Percentiles rank a stretch among this genome's conserved stretches.
phyloP scores from a whole-genome alignment of 768 basidiomycete species.

The Mrakia blollopis region DNA sequence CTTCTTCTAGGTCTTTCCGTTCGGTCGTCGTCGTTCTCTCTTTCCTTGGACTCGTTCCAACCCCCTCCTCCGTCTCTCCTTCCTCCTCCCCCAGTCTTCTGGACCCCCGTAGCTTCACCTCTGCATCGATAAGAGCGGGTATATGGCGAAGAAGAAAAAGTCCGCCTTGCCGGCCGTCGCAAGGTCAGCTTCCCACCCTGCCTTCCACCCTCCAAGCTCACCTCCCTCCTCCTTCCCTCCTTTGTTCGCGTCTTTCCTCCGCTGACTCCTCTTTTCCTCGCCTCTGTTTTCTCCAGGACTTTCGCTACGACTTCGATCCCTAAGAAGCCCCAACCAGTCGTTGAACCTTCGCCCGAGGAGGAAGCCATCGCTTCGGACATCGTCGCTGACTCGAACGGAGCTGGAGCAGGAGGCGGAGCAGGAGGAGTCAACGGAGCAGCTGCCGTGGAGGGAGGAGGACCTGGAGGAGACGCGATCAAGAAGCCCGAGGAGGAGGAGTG shows the following conservation, averaged over 20 bases:
- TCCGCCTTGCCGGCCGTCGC: constrained; percentile 67
- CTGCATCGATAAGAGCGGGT: not conserved
- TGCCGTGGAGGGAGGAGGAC: constrained; percentile 15
- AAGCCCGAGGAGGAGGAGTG: constrained; percentile 32
- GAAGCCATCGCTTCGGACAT: constrained; percentile 41
- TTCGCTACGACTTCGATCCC: constrained; percentile 66
- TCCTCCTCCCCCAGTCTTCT: not conserved
- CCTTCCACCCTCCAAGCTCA: constrained; percentile 6
- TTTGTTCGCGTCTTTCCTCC: not conserved
- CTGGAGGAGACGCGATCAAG: constrained; percentile 45
- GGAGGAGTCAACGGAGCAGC: not conserved
- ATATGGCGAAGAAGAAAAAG: constrained; percentile 81
- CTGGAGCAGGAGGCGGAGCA: not conserved
- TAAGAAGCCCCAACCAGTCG: constrained; percentile 53
- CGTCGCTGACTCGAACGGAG: constrained; percentile 31
- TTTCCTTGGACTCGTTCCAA: not conserved
- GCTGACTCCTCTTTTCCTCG: not conserved
- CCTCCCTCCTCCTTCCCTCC: not conserved
- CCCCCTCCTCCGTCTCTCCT: not conserved
- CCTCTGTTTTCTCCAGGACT: not conserved
- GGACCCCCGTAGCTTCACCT: not conserved
- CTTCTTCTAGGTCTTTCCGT: not conserved
- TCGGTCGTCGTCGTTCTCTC: not conserved
- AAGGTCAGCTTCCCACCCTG: constrained; percentile 28
- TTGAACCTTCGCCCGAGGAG: constrained; percentile 16